Conservation (phyloP, 2,329 filamentous ascomycete genomes). For the Aulographum hederae region DNA sequence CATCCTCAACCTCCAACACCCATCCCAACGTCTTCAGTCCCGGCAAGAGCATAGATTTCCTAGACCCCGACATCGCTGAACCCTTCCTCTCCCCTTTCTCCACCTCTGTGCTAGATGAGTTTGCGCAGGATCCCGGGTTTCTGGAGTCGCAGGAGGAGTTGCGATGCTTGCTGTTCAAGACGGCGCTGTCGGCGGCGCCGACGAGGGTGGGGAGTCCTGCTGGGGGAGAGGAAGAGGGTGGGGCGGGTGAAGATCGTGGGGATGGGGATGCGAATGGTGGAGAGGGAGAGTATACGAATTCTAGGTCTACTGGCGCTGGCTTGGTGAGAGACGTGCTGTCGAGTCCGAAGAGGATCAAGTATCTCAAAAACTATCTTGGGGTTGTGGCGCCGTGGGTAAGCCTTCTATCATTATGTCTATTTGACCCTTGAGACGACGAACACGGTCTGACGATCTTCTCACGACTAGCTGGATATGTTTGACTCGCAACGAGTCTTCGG, state of each 20-base stretch:
- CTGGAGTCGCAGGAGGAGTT: slow-evolving; percentile 13
- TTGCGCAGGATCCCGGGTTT: slow-evolving; percentile 11
- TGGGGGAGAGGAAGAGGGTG: slow-evolving; percentile 2
- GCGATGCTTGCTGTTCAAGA: slow-evolving; percentile 12
- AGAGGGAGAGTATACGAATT: too few relatives aligned
- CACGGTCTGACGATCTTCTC: too few relatives aligned
- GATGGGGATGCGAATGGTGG: slow-evolving; percentile 7
- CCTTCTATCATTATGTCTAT: not conserved
- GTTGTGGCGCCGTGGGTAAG: slow-evolving; percentile 13
- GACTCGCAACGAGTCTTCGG: slow-evolving; percentile 30
- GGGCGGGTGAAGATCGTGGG: slow-evolving; percentile 10
- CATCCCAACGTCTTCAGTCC: too few relatives aligned
- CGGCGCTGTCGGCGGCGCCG: slow-evolving; percentile 12
- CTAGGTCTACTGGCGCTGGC: too few relatives aligned
- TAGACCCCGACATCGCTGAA: not conserved
- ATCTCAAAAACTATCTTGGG: slow-evolving; percentile 14
- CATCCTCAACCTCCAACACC: too few relatives aligned
- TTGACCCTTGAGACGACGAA: too few relatives aligned
- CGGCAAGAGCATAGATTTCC: too few relatives aligned
- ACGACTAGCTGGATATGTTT: slow-evolving; percentile 31
- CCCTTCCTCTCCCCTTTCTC: not conserved
- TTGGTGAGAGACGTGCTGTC: not conserved
- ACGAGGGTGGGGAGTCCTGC: slow-evolving; percentile 10
- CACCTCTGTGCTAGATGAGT: not conserved
- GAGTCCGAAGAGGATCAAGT: slow-evolving; percentile 8